Evolutionary conservation across 257 asterid genomes (phyloP).

Genomic region (Henckelia pumila): DNA sequence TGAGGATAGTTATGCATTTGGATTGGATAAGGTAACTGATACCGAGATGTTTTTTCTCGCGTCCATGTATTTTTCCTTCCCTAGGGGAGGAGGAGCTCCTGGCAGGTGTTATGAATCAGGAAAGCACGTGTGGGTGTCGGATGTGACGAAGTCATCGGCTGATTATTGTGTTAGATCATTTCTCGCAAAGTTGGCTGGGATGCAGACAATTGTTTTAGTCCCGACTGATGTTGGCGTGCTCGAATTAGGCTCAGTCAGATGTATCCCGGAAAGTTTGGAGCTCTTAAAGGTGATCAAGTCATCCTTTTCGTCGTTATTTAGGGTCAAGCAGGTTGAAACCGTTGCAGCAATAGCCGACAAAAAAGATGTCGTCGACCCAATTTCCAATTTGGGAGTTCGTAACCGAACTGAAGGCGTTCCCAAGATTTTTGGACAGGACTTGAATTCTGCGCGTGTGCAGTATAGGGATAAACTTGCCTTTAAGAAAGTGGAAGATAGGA

Average conservation of each 20-base stretch:
- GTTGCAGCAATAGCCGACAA: slow-evolving; percentile 32
- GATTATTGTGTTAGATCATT: slow-evolving; percentile 80
- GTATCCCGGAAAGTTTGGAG: slow-evolving; percentile 61
- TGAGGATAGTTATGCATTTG: slow-evolving; percentile 82
- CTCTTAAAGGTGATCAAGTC: slow-evolving; percentile 52
- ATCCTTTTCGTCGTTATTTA: slow-evolving; percentile 36
- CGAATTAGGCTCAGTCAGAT: slow-evolving; percentile 87
- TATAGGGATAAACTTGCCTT: slow-evolving; percentile 42
- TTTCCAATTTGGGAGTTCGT: slow-evolving; percentile 32
- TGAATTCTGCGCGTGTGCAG: slow-evolving; percentile 34
- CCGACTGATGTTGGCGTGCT: slow-evolving; percentile 91
- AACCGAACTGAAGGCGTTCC: slow-evolving; percentile 40
- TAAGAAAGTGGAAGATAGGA: slow-evolving; percentile 40
- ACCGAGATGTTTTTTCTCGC: slow-evolving; percentile 96
- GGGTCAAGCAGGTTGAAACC: slow-evolving; percentile 46
- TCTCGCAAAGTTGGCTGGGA: slow-evolving; percentile 82
- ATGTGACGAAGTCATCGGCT: slow-evolving; percentile 38
- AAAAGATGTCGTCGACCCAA: slow-evolving; percentile 29
- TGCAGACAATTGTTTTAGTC: slow-evolving; percentile 76
- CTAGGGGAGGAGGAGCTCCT: slow-evolving; percentile 85
- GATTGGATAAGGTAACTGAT: slow-evolving; percentile 89
- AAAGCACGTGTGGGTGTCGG: slow-evolving; percentile 67
- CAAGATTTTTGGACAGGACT: slow-evolving; percentile 72
- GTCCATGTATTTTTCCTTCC: slow-evolving; percentile 91
- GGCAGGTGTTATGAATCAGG: slow-evolving; percentile 70